These are phyloP conservation scores for Tulasnella sp. DNA, from an alignment of 768 basidiomycete genomes.

Conservation along the genomic window DNA sequence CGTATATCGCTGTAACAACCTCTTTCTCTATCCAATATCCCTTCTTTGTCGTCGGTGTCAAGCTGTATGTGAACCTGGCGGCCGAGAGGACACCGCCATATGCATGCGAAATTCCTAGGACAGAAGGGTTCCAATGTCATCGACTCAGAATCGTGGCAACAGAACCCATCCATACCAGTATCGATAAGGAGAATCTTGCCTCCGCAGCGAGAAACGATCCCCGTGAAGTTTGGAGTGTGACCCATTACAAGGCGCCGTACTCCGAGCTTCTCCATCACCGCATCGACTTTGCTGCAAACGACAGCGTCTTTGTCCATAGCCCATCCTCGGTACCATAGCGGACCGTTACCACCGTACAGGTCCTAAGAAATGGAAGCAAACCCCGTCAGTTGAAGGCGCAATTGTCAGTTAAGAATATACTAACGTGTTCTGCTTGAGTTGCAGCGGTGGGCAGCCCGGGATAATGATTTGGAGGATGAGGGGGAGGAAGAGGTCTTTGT, in stretches of 20 bases:
- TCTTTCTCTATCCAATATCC: slow-evolving; percentile 48
- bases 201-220: slow-evolving; percentile 78
- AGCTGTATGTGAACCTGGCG: slow-evolving; percentile 77
- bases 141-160: neutral
- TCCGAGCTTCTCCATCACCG: slow-evolving; percentile 67
- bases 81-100: slow-evolving; percentile 55
- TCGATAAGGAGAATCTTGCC: slow-evolving; percentile 97
- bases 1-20: slow-evolving; percentile 62
- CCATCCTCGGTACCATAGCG: slow-evolving; percentile 91
- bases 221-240: slow-evolving; percentile 80
- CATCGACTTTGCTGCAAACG: slow-evolving; percentile 67
- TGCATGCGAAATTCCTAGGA: slow-evolving; percentile 1
- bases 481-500: slow-evolving; percentile 54
- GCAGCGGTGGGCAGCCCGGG: slow-evolving; percentile 65
- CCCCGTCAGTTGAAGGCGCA: neutral
- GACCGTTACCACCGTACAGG: slow-evolving; percentile 74
- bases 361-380: slow-evolving; percentile 35
- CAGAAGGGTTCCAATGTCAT: neutral
- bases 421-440: slow-evolving; percentile 55
- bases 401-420: neutral
- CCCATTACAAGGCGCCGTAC: slow-evolving; percentile 92
- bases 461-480: slow-evolving; percentile 77
- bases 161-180: slow-evolving; percentile 58
- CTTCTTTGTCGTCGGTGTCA: slow-evolving; percentile 53
- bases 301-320: slow-evolving; percentile 67